Base-by-base conservation (phyloP, 192 early-diverging fungal genomes). In the Lobulomyces angularis region DNA sequence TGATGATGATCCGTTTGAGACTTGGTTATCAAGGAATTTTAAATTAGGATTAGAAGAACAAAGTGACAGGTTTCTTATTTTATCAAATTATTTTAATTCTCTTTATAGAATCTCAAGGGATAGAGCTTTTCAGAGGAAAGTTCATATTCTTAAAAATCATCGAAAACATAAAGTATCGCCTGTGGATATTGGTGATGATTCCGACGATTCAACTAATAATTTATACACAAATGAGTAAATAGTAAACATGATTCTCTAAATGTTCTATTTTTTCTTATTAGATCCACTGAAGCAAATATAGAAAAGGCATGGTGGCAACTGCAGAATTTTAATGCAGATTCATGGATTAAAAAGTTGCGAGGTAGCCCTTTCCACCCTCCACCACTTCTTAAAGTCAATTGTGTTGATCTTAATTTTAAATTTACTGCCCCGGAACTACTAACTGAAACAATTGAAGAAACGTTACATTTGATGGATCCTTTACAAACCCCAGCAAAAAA, bases 121-220 rank as follows among this genome's bases (percentile, higher is more conserved):
- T 18, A 55, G 51, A 24, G 71, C 59, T 17, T 74, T 74, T 48
- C 56, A 59, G 34, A 69, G 62, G 37, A 55, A 47, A 30, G 70
- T 61, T 5, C n/a, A 46, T 37, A 11, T 42, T 45, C 3, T 45
- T 65, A 46, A 27, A 53, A 27, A 12, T 39, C n/a, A 39, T 24
- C n/a, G n/a, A 11, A 11, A 24, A 12, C 12, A 39, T 24, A 11
- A 24, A 11, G 11, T 38, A 49, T 17, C 43, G 34, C 47, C 14
- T 16, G 2, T 17, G 12, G 18, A 5, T 42, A 9, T 14, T 1
- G 28, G 8, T 9, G 16, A 51, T 12, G 16, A 55, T 39, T 39
- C 32, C 12, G 16, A 39, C 11, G 16, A 11, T 12, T 19, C 12
- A 24, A 32, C 30, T 39, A 30, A 23, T 39, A 35, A 26, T 17